Evolutionary conservation across 2,329 filamentous ascomycete species (phyloP).

Genomic region (Knufia fluminis): DNA sequence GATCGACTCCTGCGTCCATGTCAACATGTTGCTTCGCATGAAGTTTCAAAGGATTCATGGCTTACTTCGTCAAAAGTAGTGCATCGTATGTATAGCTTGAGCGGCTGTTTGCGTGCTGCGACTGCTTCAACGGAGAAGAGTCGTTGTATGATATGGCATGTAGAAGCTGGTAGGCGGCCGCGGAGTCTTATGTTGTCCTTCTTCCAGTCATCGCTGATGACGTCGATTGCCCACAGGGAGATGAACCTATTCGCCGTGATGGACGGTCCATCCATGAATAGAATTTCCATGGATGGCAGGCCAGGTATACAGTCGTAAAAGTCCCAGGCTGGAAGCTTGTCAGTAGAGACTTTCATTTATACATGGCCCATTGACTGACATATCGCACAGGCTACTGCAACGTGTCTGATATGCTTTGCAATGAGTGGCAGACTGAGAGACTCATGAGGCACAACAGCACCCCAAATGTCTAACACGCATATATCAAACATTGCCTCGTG

Average conservation of each 20-base stretch:
- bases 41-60: not conserved
- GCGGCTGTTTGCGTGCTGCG: not conserved
- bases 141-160: not conserved
- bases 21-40: not conserved
- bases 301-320: not conserved
- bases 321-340: not conserved
- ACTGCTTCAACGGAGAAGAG: not conserved
- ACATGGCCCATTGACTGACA: not conserved
- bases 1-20: not conserved
- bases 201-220: no score
- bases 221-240: no score
- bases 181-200: no score
- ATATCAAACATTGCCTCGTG: not conserved
- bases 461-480: not conserved
- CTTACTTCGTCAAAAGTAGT: not conserved
- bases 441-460: no score
- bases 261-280: not conserved
- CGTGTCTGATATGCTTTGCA: not conserved
- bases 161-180: no score
- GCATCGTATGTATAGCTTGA: not conserved
- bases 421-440: not conserved
- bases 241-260: not conserved
- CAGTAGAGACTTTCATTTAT: not conserved
- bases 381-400: not conserved
- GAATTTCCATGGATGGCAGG: not conserved